Evolutionary conservation across 768 basidiomycete genomes (phyloP), one percentile per base, ranked within the genome.

Genomic region (Collybiopsis confluens): DNA sequence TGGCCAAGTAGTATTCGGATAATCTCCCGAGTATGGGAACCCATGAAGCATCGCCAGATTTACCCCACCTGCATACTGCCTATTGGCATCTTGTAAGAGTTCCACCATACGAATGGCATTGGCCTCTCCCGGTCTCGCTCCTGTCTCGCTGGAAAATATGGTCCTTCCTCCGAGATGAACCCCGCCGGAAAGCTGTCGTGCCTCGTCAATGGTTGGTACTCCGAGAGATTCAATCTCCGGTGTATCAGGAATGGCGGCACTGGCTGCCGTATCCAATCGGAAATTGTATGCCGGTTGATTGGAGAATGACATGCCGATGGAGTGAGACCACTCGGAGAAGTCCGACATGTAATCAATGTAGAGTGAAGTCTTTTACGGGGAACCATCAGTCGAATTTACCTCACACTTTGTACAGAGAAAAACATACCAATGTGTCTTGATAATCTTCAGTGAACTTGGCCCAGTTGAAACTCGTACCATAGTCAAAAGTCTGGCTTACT

Each of bases 271-370:
- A 20, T 59, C 58, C n/a, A 59, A n/a, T 11, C 44, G 55, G 48
- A 59, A 59, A 28, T 59, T 59, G 44, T 59, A 59, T 7, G 35
- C 58, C 9, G 58, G 58, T 37, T 59, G 58, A 45, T 56, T 59
- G 1, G 58, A 59, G 35, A 54, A 59, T 4, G 56, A 8, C 48
- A 59, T 56, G 2, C 58, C 58, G 15, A 56, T 18, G 2, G 52
- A 52, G 16, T 47, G 52, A 1, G 56, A 35, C 58, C 58, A 56
- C 20, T 44, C 37, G 13, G 38, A 51, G 48, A 56, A 54, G 21
- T 55, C 48, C 1, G 46, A 1, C 58, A 59, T 56, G 20, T 59
- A 59, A 36, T 59, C 58, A 10, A 56, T 45, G 48, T 59, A 59
- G 1, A 59, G 40, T 11, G 55, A 54, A 15, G 58, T 59, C 58